Evolutionary conservation across 257 asterid genomes (phyloP).

Genomic region (Solanum paucissectum): DNA sequence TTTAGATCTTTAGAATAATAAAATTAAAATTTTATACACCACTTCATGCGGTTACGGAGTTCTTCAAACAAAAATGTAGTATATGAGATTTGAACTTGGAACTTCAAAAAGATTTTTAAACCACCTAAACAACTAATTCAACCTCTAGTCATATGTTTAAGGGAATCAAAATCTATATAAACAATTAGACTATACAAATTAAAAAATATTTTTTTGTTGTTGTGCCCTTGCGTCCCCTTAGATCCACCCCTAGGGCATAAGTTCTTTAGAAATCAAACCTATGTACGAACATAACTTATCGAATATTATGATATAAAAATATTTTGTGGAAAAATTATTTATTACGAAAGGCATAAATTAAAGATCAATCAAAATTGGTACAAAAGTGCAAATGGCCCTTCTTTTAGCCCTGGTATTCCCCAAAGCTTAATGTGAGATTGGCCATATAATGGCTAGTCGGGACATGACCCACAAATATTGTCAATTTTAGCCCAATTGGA

Average conservation of each 20-base stretch:
- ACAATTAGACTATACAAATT: too few relatives aligned
- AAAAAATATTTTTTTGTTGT: too few relatives aligned
- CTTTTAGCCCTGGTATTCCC: neutral
- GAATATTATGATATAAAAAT: too few relatives aligned
- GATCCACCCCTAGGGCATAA: neutral
- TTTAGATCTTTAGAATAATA: neutral
- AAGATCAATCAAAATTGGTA: neutral
- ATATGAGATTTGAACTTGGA: too few relatives aligned
- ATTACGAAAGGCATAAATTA: neutral
- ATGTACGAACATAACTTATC: accelerated
- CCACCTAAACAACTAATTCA: neutral
- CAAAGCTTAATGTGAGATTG: neutral
- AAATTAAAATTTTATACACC: neutral
- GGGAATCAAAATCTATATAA: too few relatives aligned
- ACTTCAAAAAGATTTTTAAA: too few relatives aligned
- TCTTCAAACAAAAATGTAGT: too few relatives aligned
- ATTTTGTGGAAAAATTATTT: too few relatives aligned
- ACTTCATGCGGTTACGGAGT: neutral
- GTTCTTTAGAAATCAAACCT: neutral
- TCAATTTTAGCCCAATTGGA: neutral
- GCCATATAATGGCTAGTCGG: neutral
- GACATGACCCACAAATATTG: neutral
- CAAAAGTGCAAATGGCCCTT: too few relatives aligned
- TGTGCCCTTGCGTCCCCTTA: too few relatives aligned
- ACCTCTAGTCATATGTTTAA: neutral